Base-by-base conservation (phyloP, 441 rosid genomes). In the Lepidium campestre region DNA sequence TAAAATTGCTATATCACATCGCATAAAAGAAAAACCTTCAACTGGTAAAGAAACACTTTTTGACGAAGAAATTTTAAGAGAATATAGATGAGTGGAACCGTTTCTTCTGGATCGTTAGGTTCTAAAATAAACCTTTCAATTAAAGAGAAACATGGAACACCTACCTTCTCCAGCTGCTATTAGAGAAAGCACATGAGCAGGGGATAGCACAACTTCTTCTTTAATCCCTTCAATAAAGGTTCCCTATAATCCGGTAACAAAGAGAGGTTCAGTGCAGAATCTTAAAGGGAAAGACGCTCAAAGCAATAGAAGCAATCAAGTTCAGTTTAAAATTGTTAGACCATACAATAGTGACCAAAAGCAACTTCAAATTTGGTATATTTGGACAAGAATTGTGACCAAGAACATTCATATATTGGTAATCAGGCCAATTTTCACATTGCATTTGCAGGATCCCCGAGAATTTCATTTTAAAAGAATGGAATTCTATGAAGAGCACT, bases 151-250 rank as follows among this genome's bases (percentile, higher is more conserved):
- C 32, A 71, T n/a, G 58, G 37, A 72, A 37, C 65, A 63, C 63
- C 54, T 81, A 96, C 99, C 99, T 96, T 96, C 99, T 75, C 99
- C 99, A 71, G 99, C 92, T 45, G 99, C 99, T 65, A 96, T 92
- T 70, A 96, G 88, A 61, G 99, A 96, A 56, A 96, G 96, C 34
- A 91, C 96, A 78, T 96, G 99, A 67, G 97, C 99, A 74, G 99
- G 96, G 67, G 99, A 96, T 75, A 96, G 74, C 25, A 96, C 99
- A 77, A 92, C 99, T 87, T 96, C 99, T 78, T 96, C 96, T 86
- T 96, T 90, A 67, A 96, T 73, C 71, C 99, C 99, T 77, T 96
- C 99, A 35, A 96, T 88, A 78, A 85, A 96, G 70, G 97, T 96
- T 81, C 99, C 99, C 99, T 96, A 62, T 34, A 77, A 56, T 42